Evolutionary conservation across 2,329 filamentous ascomycete species (phyloP).

Genomic region (Calonectria multiphialidica): DNA sequence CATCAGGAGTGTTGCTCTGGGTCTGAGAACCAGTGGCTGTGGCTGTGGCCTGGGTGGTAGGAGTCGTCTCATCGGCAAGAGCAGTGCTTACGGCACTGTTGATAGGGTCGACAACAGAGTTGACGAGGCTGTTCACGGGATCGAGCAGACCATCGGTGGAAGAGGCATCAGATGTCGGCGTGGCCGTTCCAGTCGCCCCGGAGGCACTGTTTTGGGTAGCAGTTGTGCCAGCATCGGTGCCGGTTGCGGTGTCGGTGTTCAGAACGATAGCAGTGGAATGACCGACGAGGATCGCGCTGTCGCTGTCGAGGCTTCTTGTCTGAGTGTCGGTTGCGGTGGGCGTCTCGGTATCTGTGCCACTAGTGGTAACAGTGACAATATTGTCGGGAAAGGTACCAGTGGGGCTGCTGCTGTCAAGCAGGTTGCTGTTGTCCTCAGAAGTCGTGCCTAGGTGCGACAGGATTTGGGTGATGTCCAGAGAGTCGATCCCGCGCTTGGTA

Average conservation of each 20-base stretch:
- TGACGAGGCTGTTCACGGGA: background rate
- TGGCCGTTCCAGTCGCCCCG: background rate
- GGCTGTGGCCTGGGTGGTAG: background rate
- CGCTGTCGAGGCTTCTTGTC: constrained; percentile 24
- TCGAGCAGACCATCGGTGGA: background rate
- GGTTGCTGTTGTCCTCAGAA: background rate
- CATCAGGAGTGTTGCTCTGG: background rate
- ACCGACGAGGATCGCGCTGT: constrained; percentile 41
- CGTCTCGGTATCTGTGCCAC: background rate
- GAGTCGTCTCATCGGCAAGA: background rate
- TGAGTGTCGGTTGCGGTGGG: background rate
- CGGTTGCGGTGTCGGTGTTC: background rate
- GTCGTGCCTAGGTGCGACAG: background rate
- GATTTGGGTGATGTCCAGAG: background rate
- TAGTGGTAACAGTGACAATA: background rate
- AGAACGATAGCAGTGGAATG: constrained; percentile 38
- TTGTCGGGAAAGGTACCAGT: background rate
- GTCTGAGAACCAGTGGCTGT: too few relatives aligned
- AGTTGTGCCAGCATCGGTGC: background rate
- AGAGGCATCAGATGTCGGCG: background rate
- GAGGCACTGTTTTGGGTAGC: background rate
- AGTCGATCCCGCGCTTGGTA: background rate
- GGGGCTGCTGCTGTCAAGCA: too few relatives aligned
- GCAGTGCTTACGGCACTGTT: background rate
- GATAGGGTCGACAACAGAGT: background rate